Evolutionary conservation across 768 basidiomycete genomes (phyloP), one percentile per base, ranked within the genome.

Genomic region (Pleurotus pulmonarius): DNA sequence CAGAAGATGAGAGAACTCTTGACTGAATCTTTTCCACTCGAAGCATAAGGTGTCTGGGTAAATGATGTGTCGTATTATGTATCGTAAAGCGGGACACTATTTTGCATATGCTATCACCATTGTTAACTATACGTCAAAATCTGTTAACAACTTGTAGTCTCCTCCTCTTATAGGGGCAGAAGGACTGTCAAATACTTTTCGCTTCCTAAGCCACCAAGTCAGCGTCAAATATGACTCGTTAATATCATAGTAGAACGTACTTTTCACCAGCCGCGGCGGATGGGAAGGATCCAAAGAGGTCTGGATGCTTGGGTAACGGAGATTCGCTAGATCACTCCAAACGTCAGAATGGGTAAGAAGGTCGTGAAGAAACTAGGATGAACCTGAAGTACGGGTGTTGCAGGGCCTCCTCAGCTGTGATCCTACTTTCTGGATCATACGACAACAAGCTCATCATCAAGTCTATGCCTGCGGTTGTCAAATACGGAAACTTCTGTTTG

Each of bases 211-310:
- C 43, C 26, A 46, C 34, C 37, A 22, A 48, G 54, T 49, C 49
- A 46, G 49, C 59, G 51, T 60, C 39, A 40, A n/a, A 26, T 39
- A 25, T 24, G 29, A n/a, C 12, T 55, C 24, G 25, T 29, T 16
- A n/a, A 9, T 45, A 56, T 34, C 29, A 49, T 26, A 5, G 16
- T 26, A 5, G 16, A 15, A 75, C 85, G 54, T 63, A 94, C 92
- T 88, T 93, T 75, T 99, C 97, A 38, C 97, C 97, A 15, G 95
- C 96, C 20, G 97, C 97, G 22, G 90, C 85, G 38, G 92, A 95
- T 26, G 97, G 97, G 70, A 98, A 99, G 2, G 93, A 95, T 1
- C 90, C 83, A 72, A 99, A 98, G 57, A 98, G 74, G 65, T 96
- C 94, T 13, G 94, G 92, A 68, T 98, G 95, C 67, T 99, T 98